These are phyloP conservation scores for Hypoxylon lienhwacheense DNA, from an alignment of 495 filamentous ascomycete genomes.

Conservation along the genomic window DNA sequence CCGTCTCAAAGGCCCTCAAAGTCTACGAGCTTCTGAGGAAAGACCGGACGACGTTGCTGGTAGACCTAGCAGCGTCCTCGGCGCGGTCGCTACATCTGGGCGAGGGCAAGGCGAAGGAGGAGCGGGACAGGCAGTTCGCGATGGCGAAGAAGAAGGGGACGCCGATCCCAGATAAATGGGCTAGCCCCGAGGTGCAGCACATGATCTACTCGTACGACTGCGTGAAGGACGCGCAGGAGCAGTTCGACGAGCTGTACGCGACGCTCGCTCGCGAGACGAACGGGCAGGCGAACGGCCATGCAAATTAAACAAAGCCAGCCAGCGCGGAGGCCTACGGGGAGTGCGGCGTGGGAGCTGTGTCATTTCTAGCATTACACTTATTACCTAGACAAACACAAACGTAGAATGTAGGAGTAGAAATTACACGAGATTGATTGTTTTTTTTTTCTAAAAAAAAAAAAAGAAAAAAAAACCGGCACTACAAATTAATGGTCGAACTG, in stretches of 20 bases:
- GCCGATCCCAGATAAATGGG: conserved; percentile 77
- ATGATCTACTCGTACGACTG: conserved; percentile 76
- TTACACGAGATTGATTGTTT: conserved; percentile 11
- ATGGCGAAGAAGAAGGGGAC: conserved; percentile 60
- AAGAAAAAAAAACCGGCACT: no score
- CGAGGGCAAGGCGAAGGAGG: conserved; percentile 72
- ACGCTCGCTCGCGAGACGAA: conserved; percentile 26
- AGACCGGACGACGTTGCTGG: conserved; percentile 66
- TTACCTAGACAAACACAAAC: conserved; percentile 9
- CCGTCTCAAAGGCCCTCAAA: conserved; percentile 64
- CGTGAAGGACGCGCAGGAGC: conserved; percentile 60
- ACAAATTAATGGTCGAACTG: no score
- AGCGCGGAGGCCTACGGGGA: no score
- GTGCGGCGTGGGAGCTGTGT: conserved; percentile 3
- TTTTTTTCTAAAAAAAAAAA: no score
- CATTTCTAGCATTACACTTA: conserved; percentile 1
- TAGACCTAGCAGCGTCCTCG: conserved; percentile 68
- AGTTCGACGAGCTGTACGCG: conserved; percentile 62
- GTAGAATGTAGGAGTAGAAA: conserved; percentile 19
- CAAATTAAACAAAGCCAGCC: no score
- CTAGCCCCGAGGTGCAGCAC: conserved; percentile 70
- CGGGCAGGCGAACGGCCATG: conserved; percentile 11
- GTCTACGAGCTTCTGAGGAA: conserved; percentile 76
- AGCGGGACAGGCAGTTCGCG: conserved; percentile 71
- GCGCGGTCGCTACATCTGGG: conserved; percentile 72